These are phyloP conservation scores for Stylosanthes scabra DNA, from an alignment of 331 rosid species.

Conservation along the genomic window DNA sequence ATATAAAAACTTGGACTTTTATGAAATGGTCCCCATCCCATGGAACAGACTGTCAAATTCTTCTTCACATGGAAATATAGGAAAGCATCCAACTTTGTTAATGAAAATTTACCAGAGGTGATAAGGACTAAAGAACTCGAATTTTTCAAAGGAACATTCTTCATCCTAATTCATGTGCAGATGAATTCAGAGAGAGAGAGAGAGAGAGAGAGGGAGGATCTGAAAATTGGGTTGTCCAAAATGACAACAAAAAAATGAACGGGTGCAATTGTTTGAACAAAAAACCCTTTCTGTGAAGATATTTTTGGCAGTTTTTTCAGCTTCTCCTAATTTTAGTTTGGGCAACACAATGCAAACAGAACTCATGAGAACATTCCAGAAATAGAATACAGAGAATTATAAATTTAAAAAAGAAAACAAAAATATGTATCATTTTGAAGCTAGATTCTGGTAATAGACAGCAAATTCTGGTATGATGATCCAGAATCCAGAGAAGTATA, in stretches of 20 bases:
- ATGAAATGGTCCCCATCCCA: conserved; percentile 60
- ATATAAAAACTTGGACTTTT: conserved; percentile 62
- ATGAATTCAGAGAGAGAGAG: conserved; percentile 36
- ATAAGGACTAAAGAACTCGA: conserved; percentile 45
- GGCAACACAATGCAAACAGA: conserved; percentile 42
- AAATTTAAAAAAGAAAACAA: conserved; percentile 24
- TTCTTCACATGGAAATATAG: conserved; percentile 58
- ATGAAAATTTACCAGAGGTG: conserved; percentile 42
- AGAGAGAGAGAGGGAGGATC: conserved; percentile 31
- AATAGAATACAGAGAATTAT: conserved; percentile 30
- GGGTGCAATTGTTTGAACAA: conserved; percentile 45
- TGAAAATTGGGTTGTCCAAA: conserved; percentile 37
- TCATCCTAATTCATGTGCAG: conserved; percentile 42
- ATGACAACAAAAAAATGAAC: conserved; percentile 23
- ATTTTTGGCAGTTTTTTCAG: conserved; percentile 32
- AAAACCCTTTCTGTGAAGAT: conserved; percentile 17
- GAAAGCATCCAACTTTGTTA: conserved; percentile 15
- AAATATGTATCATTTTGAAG: conserved; percentile 20
- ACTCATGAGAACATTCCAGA: conserved; percentile 39
- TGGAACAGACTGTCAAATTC: conserved; percentile 78
- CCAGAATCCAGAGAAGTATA: not conserved
- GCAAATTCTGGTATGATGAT: conserved; percentile 8
- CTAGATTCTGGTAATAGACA: conserved; percentile 12
- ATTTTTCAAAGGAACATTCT: conserved; percentile 47
- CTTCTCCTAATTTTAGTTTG: conserved; percentile 48